A percentile compares a stretch with the other conserved stretches of the same genome.
These are phyloP conservation scores for Erigeron philadelphicus DNA, from an alignment of 140 eudicot genomes.

Conservation along the genomic window DNA sequence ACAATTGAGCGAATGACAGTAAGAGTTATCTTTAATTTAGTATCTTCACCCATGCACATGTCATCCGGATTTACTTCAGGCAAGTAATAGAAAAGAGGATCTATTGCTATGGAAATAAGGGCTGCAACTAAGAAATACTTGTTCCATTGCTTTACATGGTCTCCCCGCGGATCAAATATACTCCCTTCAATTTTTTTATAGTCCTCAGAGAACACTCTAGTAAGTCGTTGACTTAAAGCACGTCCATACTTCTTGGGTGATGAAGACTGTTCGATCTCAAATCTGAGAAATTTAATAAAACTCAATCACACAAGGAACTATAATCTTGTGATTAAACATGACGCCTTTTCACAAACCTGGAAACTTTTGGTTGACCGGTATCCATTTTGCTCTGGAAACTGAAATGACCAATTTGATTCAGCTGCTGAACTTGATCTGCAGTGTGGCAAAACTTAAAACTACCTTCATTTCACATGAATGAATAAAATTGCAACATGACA, in stretches of 20 bases:
- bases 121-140: constrained; percentile 52
- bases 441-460: not conserved
- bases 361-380: constrained; percentile 28
- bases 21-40: constrained; percentile 46
- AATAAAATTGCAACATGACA: not conserved
- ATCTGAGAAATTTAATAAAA: constrained; percentile 26
- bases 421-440: constrained; percentile 20
- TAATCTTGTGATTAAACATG: not conserved
- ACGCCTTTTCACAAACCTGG: constrained; percentile 32
- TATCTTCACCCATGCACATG: constrained; percentile 52
- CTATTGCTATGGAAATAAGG: constrained; percentile 60
- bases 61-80: constrained; percentile 41
- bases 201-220: constrained; percentile 77
- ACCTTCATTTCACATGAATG: not conserved
- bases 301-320: constrained; percentile 3
- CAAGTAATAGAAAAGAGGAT: constrained; percentile 79
- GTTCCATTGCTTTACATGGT: constrained; percentile 47
- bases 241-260: constrained; percentile 18
- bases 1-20: constrained; percentile 51
- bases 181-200: constrained; percentile 39
- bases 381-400: constrained; percentile 34
- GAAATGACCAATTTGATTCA: constrained; percentile 13
- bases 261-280: constrained; percentile 35
- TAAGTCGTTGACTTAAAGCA: constrained; percentile 40
- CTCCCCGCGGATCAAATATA: constrained; percentile 67